Percentiles rank a stretch among this genome's conserved stretches.
Conservation (phyloP, 2,329 filamentous ascomycete species). For the Exserohilum turcica region DNA sequence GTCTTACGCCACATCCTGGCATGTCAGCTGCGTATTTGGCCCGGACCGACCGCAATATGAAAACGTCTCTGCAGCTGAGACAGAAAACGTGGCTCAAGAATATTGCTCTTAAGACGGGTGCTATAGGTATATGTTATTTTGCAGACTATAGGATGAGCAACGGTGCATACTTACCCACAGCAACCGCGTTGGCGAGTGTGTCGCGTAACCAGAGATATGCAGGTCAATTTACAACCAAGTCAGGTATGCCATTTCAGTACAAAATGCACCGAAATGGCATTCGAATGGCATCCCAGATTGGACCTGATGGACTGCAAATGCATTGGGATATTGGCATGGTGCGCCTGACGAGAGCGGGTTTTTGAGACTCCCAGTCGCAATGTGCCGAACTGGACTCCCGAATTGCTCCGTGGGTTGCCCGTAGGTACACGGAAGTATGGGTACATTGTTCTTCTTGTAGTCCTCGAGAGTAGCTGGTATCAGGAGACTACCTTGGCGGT, state of each 20-base stretch:
- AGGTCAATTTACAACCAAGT: constrained; percentile 8
- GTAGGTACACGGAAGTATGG: too few species aligned
- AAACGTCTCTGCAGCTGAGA: constrained; percentile 16
- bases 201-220: constrained; percentile 7
- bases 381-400: not conserved
- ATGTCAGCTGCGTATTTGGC: constrained; percentile 23
- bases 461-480: too few species aligned
- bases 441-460: too few species aligned
- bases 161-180: constrained; percentile 16
- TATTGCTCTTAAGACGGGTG: constrained; percentile 5
- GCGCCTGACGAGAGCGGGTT: not conserved
- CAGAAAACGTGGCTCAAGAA: constrained; percentile 5
- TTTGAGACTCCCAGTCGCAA: not conserved
- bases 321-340: constrained; percentile 1
- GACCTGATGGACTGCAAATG: not conserved
- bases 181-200: constrained; percentile 14
- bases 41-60: constrained; percentile 18
- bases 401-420: not conserved
- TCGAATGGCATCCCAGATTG: not conserved
- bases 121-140: constrained; percentile 28
- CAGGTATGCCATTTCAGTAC: not conserved
- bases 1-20: constrained; percentile 27
- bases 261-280: not conserved
- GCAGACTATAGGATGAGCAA: constrained; percentile 26
- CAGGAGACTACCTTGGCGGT: too few species aligned